Evolutionary conservation across 2,329 filamentous ascomycete species (phyloP).

Genomic region (Mycocentrospora acerina): DNA sequence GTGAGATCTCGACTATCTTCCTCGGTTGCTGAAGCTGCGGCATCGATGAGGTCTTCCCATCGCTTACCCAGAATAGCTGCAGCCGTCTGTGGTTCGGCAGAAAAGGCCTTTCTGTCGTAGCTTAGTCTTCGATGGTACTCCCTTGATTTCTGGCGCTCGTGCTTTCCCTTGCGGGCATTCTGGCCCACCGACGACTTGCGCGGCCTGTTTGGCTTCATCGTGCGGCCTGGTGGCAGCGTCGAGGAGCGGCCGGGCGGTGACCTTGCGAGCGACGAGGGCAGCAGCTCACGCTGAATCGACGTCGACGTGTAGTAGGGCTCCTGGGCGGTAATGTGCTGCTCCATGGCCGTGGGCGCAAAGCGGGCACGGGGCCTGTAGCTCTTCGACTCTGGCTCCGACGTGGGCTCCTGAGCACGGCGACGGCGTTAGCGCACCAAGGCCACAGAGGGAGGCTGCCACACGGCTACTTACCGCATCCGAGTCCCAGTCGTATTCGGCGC

Average conservation of each 20-base stretch:
- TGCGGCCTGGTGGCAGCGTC: slow-evolving; percentile 78
- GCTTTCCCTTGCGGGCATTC: slow-evolving; percentile 71
- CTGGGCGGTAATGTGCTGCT: slow-evolving; percentile 67
- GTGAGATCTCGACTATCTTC: slow-evolving; percentile 87
- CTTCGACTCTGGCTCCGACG: slow-evolving; percentile 43
- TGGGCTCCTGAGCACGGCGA: slow-evolving; percentile 33
- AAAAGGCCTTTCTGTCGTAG: slow-evolving; percentile 77
- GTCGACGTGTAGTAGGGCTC: slow-evolving; percentile 49
- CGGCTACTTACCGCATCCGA: slow-evolving; percentile 37
- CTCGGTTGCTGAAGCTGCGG: slow-evolving; percentile 88
- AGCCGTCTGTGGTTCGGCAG: slow-evolving; percentile 78
- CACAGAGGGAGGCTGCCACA: slow-evolving; percentile 12
- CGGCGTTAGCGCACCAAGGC: slow-evolving; percentile 19
- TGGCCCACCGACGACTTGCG: slow-evolving; percentile 87
- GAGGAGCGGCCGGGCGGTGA: slow-evolving; percentile 87
- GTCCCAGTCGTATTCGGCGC: slow-evolving; percentile 61
- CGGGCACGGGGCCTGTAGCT: slow-evolving; percentile 41
- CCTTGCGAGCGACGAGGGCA: slow-evolving; percentile 78
- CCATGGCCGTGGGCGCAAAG: slow-evolving; percentile 52
- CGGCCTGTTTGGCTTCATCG: slow-evolving; percentile 69
- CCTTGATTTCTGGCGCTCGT: slow-evolving; percentile 78
- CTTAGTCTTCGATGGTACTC: slow-evolving; percentile 72
- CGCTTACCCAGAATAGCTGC: slow-evolving; percentile 76
- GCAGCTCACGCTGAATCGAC: slow-evolving; percentile 68
- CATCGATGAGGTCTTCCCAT: slow-evolving; percentile 96